Conservation (phyloP, 345 rosid genomes). For the Eucalyptus camaldulensis region DNA sequence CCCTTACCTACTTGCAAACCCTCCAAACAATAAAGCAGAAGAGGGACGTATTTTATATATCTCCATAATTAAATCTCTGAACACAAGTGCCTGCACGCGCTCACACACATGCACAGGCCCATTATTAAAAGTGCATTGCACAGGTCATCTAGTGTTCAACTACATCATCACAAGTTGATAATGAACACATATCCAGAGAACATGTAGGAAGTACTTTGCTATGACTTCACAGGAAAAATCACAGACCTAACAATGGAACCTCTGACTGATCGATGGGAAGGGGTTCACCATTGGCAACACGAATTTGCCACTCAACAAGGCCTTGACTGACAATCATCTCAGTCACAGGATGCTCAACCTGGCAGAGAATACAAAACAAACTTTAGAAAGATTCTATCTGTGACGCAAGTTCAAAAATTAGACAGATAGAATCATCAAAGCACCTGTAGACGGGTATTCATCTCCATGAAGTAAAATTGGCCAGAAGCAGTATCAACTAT, state of each 20-base stretch:
- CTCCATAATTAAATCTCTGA: background rate
- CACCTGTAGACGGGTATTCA: slow-evolving; percentile 97
- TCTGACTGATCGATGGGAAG: slow-evolving; percentile 71
- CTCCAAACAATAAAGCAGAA: background rate
- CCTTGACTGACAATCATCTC: slow-evolving; percentile 97
- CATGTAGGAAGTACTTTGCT: background rate
- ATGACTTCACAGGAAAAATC: background rate
- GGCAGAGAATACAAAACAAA: slow-evolving; percentile 2
- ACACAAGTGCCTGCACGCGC: background rate
- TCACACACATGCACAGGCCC: background rate
- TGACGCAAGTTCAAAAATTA: background rate
- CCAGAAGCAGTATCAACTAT: slow-evolving; percentile 73
- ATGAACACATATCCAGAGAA: background rate
- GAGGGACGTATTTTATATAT: background rate
- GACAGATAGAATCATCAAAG: background rate
- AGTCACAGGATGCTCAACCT: slow-evolving; percentile 99
- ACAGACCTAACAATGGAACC: slow-evolving; percentile 68
- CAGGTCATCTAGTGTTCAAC: background rate
- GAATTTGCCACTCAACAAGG: slow-evolving; percentile 95
- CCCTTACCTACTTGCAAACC: background rate
- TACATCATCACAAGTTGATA: background rate
- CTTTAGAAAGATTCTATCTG: background rate
- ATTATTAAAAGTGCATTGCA: background rate
- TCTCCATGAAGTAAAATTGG: slow-evolving; percentile 89
- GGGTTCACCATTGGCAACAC: slow-evolving; percentile 81